Percentiles rank a stretch among this genome's conserved stretches.
phyloP scores from a whole-genome alignment of 2,329 filamentous ascomycete species.

The Fusarium compactum region DNA sequence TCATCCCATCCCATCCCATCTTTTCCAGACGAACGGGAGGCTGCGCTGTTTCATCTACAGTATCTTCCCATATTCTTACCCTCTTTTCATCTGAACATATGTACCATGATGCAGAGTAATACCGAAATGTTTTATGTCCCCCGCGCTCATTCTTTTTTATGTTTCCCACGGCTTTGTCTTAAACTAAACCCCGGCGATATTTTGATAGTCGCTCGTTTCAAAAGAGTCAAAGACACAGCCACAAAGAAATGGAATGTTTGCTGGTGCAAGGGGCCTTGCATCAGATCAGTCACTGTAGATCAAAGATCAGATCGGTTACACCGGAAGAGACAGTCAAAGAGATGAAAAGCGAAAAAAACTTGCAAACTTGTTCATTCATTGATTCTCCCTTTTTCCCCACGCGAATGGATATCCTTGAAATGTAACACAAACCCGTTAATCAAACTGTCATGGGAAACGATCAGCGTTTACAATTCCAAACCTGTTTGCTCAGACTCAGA shows the following conservation, averaged over 20 bases:
- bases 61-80: neutral
- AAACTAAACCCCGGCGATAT: neutral
- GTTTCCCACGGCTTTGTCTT: neutral
- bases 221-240: conserved; percentile 13
- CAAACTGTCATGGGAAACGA: conserved; percentile 9
- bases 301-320: conserved; percentile 29
- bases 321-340: neutral
- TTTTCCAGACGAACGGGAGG: conserved; percentile 7
- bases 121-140: neutral
- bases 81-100: conserved; percentile 8
- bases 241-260: conserved; percentile 24
- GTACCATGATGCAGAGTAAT: conserved; percentile 2
- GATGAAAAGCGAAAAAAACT: neutral
- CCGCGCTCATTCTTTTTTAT: conserved; percentile 1
- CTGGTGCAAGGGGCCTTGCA: conserved; percentile 3
- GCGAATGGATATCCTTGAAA: conserved; percentile 6
- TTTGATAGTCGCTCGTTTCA: neutral
- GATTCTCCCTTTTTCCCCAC: neutral
- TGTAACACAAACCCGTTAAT: conserved; percentile 19
- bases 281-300: conserved; percentile 16
- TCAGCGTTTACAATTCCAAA: neutral
- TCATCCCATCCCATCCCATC: neutral
- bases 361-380: conserved; percentile 5
- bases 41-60: conserved; percentile 36
- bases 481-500: conserved; percentile 18